Base-by-base conservation (phyloP, 2,329 filamentous ascomycete genomes). In the Xylariaceae sp. region DNA sequence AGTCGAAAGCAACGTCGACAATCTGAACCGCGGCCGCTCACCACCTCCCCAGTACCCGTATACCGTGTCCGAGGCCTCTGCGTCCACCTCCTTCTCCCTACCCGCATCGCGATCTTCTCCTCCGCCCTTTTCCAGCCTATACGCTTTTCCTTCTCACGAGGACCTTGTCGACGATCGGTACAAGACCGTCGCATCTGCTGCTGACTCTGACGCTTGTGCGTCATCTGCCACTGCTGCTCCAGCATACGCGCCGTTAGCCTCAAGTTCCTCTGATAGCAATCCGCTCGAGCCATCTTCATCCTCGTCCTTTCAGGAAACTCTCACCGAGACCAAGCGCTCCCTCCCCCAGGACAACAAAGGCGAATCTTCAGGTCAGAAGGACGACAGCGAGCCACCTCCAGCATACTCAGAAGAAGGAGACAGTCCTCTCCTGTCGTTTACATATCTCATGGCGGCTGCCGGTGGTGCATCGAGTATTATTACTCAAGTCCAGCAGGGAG, bases 381-480 rank as follows among this genome's bases (percentile, higher is more conserved):
- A 78, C 63, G 79, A 84, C 63, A 79, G 81, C 67, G 93, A 97
- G 71, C 91, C 91, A 44, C 93, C 93, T 47, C 93, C 93, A 44
- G 91, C 93, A 43, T 98, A 98, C 66, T 26, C 22, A 26, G 89
- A 87, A 54, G 91, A 97, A 79, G 90, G 91, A 57, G 85, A 83
- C 47, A 96, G 89, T 72, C 93, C 93, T 49, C 81, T 98, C 64
- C 79, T 86, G 47, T 88, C 89, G 43, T 98, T 98, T 62, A 84
- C 86, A 57, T 98, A 94, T 79, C 81, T 95, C 64, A 98, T 98
- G 93, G 90, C 93, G 69, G 87, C 89, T 65, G 90, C 91, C 69
- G 91, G 91, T 76, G 91, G 90, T 72, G 87, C 90, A 57, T 85
- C 90, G 73, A 97, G 93, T 79, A 95, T 98, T 64, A 95, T 98